Evolutionary conservation across 2,329 filamentous ascomycete genomes (phyloP), one percentile per base, ranked within the genome.

Genomic region (Pseudogymnoascus sp.): DNA sequence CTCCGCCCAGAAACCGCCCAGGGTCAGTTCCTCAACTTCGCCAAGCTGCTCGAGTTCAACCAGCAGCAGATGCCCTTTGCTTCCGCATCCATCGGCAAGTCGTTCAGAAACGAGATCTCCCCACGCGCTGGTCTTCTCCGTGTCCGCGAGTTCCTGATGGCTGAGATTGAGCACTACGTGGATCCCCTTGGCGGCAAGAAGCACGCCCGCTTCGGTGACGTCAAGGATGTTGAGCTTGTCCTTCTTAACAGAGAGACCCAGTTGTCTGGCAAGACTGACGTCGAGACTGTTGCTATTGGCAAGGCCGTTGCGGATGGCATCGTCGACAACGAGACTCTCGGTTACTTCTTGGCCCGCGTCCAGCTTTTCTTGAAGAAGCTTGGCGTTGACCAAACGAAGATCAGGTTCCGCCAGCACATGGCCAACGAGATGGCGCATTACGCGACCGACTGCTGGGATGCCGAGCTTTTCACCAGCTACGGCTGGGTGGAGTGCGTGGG

Each of bases 401-500:
- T 97, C 68, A 89, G 94, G 60, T 97, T 97, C 82, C 86, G 94
- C 71, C 94, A 99, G 76, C 94, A 99, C 77, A 97, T 99, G 92
- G 82, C 83, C 58, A 90, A 90, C 68, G 87, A 90, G 72, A 90
- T 90, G 87, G 87, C 94, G 14, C 94, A 99, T 76, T 99, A 99
- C 73, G 94, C 94, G 53, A 83, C 87, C 61, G 94, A 99, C 78
- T 99, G 94, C 78, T 97, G 94, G 94, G 94, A 99, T 75, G 93
- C 91, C 12, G 94, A 99, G 75, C 79, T 99, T 61, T 80, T 89
- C 65, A 97, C 90, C 62, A 92, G 89, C 64, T 92, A 92, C 70
- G 94, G 94, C 73, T 99, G 94, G 94, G 90, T 97, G 65, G 94
- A 99, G 79, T 97, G 93, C 74, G 93, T 97, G 70, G 94, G 94